Evolutionary conservation across 495 filamentous ascomycete genomes (phyloP), one percentile per base, ranked within the genome.

Genomic region (Tuber melanosporum): DNA sequence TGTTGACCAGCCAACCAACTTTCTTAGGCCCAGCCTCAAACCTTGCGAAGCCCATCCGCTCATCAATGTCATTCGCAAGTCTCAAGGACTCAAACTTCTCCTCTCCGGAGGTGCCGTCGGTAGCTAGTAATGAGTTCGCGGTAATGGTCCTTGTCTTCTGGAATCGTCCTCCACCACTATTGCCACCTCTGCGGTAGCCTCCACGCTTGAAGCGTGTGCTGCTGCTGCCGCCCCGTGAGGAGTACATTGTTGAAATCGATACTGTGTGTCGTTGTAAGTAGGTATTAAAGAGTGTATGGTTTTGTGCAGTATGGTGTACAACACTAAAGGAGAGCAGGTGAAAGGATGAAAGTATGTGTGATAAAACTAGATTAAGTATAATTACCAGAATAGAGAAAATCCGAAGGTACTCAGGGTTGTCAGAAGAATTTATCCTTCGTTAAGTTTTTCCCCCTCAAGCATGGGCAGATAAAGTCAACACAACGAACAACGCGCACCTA

Each of bases 1-100:
- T 92, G 82, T 98, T 98, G 74, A 93, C 92, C 26, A 99, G 88
- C 95, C 95, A 99, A 73, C 95, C 95, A 69, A 92, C 89, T 76
- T 89, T 92, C 84, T 90, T 92, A 84, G 91, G 90, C 72, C 95
- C 96, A 22, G 92, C 90, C 71, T 99, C 95, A 82, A 94, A 98
- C 57, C 95, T 91, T 32, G 90, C 89, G 84, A 99, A 99, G 36
- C 95, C 95, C 89, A 97, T 93, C 44, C 88, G 87, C 84, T 99
- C 95, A 86, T 98, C 95, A 83, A 99, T 99, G 79, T 88, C 88
- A 85, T 97, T 90, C 43, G 93, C 94, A 71, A 97, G 89, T 45
- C 90, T 90, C 71, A 91, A 90, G 41, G 93, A 90, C 86, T 98
- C 94, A 84, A 92, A 87, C 84, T 92, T 97, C 81, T 90, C 89